Percentiles rank a stretch among this genome's conserved stretches.
These are phyloP conservation scores for Boletus smithii DNA, from an alignment of 1,284 basidiomycete genomes.

Conservation along the genomic window DNA sequence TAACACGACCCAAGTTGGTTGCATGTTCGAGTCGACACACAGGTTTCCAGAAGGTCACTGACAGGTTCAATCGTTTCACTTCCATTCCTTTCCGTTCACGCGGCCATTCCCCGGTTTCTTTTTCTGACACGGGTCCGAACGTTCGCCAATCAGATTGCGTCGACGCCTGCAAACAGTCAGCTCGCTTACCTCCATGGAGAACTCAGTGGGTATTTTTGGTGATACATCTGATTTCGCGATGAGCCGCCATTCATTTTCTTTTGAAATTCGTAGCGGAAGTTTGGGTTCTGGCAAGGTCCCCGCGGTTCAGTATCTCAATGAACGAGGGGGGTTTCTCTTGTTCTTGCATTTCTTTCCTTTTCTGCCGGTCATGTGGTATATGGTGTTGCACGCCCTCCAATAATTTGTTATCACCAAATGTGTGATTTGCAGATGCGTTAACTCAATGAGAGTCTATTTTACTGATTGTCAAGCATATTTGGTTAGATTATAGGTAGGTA, in stretches of 20 bases:
- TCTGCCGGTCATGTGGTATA: neutral
- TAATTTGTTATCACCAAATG: neutral
- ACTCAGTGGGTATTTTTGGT: neutral
- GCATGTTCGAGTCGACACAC: neutral
- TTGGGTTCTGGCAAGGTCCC: constrained; percentile 6
- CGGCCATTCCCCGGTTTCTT: neutral
- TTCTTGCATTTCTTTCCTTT: neutral
- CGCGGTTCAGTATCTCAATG: no score
- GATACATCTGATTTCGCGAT: constrained; percentile 3
- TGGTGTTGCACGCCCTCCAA: neutral
- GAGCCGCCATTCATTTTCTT: neutral
- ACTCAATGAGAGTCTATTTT: no score
- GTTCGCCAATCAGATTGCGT: constrained; percentile 3
- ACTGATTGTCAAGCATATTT: no score
- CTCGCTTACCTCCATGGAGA: constrained; percentile 4
- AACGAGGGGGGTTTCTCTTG: neutral
- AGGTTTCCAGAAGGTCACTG: neutral
- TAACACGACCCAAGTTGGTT: neutral
- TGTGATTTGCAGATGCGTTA: no score
- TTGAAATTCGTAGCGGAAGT: constrained; percentile 1
- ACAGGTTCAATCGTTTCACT: neutral
- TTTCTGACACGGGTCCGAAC: constrained; percentile 4
- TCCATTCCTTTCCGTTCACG: neutral
- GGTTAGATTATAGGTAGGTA: no score
- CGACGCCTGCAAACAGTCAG: neutral